Conservation (phyloP, 257 asterid genomes). For the Verbena officinalis region DNA sequence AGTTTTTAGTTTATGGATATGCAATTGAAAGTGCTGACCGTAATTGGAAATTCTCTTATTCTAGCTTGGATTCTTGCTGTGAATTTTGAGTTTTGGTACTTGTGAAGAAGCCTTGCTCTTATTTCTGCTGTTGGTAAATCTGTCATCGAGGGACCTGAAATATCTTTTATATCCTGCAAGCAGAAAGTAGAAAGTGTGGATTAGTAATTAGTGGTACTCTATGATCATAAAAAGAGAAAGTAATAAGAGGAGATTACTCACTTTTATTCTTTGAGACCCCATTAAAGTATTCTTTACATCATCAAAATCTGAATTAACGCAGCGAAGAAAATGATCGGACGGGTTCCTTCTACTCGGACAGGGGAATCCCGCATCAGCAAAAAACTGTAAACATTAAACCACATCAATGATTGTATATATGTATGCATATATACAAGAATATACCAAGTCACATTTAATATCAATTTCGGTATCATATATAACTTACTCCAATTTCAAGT, state of each 20-base stretch:
- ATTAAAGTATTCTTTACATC: constrained; percentile 50
- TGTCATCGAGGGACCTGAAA: constrained; percentile 26
- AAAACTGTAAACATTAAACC: constrained; percentile 58
- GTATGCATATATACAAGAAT: background rate
- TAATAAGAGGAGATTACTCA: constrained; percentile 20
- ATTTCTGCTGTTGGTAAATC: constrained; percentile 60
- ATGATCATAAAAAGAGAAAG: background rate
- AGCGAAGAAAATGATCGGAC: constrained; percentile 88
- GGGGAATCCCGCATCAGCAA: constrained; percentile 84
- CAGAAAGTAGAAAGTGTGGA: constrained; percentile 7
- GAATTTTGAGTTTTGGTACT: constrained; percentile 54
- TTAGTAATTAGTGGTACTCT: constrained; percentile 2
- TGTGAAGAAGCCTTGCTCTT: constrained; percentile 63
- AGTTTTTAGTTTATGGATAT: background rate
- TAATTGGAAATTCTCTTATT: constrained; percentile 45
- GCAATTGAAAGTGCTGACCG: constrained; percentile 43
- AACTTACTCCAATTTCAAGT: too few species aligned
- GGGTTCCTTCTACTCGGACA: constrained; percentile 88
- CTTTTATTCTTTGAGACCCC: constrained; percentile 54
- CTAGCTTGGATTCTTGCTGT: constrained; percentile 43
- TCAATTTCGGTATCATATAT: too few species aligned
- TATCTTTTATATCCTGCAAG: constrained; percentile 42
- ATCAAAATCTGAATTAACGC: constrained; percentile 84
- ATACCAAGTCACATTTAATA: too few species aligned
- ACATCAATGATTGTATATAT: background rate